Evolutionary conservation across 164 flowering plant genomes (phyloP).

Genomic region (Kalanchoe fedtschenkoi): DNA sequence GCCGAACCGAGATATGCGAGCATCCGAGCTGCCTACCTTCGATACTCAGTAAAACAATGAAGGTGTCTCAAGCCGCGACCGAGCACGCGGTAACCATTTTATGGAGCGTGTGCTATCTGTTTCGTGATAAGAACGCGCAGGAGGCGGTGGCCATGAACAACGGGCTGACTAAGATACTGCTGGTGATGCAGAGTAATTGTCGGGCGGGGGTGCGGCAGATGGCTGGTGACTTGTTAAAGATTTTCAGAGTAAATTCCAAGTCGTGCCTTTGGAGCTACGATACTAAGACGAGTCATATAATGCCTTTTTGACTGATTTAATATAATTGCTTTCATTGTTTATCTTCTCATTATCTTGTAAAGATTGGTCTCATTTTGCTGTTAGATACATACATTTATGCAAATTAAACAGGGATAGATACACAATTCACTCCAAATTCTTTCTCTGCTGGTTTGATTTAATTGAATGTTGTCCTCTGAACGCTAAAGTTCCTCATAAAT

Average conservation of each 20-base stretch:
- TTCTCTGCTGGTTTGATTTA: too few species aligned
- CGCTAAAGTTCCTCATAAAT: too few species aligned
- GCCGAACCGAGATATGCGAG: conserved; percentile 45
- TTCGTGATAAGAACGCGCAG: conserved; percentile 41
- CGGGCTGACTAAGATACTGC: conserved; percentile 63
- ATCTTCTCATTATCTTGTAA: too few species aligned
- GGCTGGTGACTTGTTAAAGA: conserved; percentile 62
- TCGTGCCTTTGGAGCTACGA: conserved; percentile 57
- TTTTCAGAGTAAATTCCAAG: conserved; percentile 45
- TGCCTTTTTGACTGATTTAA: conserved; percentile 83
- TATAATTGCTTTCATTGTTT: too few species aligned
- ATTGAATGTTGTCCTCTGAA: too few species aligned
- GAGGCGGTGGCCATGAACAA: conserved; percentile 50
- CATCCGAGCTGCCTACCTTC: conserved; percentile 32
- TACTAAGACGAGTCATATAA: conserved; percentile 74
- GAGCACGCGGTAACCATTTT: conserved; percentile 69
- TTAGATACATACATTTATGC: too few species aligned
- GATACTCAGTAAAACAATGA: conserved; percentile 43
- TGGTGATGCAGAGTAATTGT: conserved; percentile 79
- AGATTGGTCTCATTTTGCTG: too few species aligned
- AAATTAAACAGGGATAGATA: conserved; percentile 62
- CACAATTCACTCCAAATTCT: too few species aligned
- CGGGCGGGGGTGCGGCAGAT: conserved; percentile 59
- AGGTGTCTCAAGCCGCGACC: conserved; percentile 55
- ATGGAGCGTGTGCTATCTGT: conserved; percentile 71